Percentiles rank a stretch among this genome's conserved stretches.
Evolutionary conservation across 2,329 filamentous ascomycete genomes (phyloP).

Genomic region (Calonectria honghensis): DNA sequence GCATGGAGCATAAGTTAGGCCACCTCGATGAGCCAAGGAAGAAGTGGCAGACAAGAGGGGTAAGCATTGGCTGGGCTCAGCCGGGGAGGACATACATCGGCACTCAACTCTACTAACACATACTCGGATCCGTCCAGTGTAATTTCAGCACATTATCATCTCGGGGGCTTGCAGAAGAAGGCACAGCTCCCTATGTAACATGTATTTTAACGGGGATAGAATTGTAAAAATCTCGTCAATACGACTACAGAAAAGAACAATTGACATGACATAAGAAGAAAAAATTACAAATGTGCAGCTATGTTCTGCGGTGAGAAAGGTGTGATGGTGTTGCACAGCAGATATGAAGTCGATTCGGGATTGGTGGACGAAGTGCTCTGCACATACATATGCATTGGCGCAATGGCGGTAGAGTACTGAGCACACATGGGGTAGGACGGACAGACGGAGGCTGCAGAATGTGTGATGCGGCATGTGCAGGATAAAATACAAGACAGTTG

Average conservation of each 20-base stretch:
- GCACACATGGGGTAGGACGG: neutral
- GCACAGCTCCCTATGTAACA: slow-evolving; percentile 47
- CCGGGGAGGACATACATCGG: slow-evolving; percentile 49
- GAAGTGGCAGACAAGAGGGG: slow-evolving; percentile 20
- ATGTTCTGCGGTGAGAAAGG: neutral
- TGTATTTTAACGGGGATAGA: slow-evolving; percentile 56
- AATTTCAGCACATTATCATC: slow-evolving; percentile 50
- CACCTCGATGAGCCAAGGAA: slow-evolving; percentile 32
- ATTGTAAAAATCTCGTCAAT: slow-evolving; percentile 49
- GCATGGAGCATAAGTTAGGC: slow-evolving; percentile 34
- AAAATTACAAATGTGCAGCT: neutral
- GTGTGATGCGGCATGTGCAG: neutral
- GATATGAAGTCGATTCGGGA: neutral
- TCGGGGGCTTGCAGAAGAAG: slow-evolving; percentile 42
- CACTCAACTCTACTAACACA: slow-evolving; percentile 57
- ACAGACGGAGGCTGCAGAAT: neutral
- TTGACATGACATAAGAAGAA: slow-evolving; percentile 13
- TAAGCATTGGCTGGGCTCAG: slow-evolving; percentile 37
- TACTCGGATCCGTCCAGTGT: slow-evolving; percentile 51
- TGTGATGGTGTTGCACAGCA: neutral
- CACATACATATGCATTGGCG: slow-evolving; percentile 5
- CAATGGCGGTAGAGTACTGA: neutral
- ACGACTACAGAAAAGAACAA: slow-evolving; percentile 28
- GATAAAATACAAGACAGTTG: neutral
- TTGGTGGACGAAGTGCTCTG: slow-evolving; percentile 23